Conservation (phyloP, 202 grass and related monocot species). For the Musa balbisiana region DNA sequence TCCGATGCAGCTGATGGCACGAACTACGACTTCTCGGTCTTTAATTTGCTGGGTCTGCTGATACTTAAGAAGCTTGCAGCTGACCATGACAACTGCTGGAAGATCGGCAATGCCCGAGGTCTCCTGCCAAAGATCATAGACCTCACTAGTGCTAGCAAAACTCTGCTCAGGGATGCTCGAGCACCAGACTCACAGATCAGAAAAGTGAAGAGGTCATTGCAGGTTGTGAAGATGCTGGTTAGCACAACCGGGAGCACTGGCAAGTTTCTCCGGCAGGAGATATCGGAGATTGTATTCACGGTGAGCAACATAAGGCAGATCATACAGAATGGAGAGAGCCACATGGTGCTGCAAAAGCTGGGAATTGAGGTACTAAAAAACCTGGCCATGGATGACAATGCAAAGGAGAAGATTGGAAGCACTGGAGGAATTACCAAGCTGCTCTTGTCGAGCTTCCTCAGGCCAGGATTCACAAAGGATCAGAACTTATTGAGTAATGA, state of each 20-base stretch:
- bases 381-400: conserved; percentile 43
- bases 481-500: conserved; percentile 8
- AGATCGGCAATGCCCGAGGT: conserved; percentile 37
- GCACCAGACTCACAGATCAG: conserved; percentile 16
- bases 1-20: not conserved
- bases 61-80: conserved; percentile 38
- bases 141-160: conserved; percentile 27
- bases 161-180: conserved; percentile 21
- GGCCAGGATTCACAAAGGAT: not conserved
- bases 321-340: conserved; percentile 36
- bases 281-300: conserved; percentile 40
- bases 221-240: conserved; percentile 44
- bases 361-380: conserved; percentile 39
- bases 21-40: not conserved
- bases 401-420: conserved; percentile 29
- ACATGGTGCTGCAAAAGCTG: conserved; percentile 40
- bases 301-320: conserved; percentile 44
- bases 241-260: conserved; percentile 35
- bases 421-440: conserved; percentile 41
- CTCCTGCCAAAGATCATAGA: conserved; percentile 47
- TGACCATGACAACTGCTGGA: conserved; percentile 48
- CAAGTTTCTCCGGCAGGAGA: conserved; percentile 30
- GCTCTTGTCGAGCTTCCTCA: conserved; percentile 34
- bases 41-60: conserved; percentile 29
- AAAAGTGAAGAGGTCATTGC: conserved; percentile 30